Evolutionary conservation across 805 yeast genomes (phyloP), one percentile per base, ranked within the genome.

Genomic region (Lipomyces starkeyi): DNA sequence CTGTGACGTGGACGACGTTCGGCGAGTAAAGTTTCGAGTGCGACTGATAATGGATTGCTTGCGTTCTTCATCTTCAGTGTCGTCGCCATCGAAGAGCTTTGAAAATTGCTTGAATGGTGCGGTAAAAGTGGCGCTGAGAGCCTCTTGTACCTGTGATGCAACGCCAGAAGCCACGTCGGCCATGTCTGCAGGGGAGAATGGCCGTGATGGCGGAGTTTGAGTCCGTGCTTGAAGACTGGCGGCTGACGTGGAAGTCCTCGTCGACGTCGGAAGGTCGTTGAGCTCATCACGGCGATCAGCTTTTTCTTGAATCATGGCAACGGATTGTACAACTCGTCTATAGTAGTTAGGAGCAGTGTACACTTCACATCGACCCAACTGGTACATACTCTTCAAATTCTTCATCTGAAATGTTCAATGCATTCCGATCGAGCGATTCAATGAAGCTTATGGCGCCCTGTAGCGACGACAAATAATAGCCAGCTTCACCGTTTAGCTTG

Each of bases 401-500:
- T 54, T 84, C 86, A 58, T 86, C 85, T 1, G 80, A 76, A 2
- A 91, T 85, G 0, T 93, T 88, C 58, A 93, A 80, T 32, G 87
- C 84, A 1, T 85, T 83, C 47, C 80, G 78, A 43, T 83, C 85
- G 57, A 95, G 77, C 13, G 87, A 85, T 65, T 87, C 86, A 9
- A 95, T 85, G 76, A 92, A 95, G 68, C 88, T 86, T 13, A 93
- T 86, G 1, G 98, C 98, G 1, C 96, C 96, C 74, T 90, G 91
- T 34, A 94, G 78, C n/a, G 97, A 91, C 35, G 97, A 91, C 64
- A 95, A 80, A 76, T 95, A 95, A 78, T 95, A 95, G 55, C 95
- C 90, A 0, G 94, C 88, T 77, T 95, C 99, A 8, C 99, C 98
- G 55, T 84, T 83, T 59, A 91, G 80, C 82, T 91, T 89, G 56